Conservation (phyloP, 768 basidiomycete genomes). For the Exidia glandulosa region DNA sequence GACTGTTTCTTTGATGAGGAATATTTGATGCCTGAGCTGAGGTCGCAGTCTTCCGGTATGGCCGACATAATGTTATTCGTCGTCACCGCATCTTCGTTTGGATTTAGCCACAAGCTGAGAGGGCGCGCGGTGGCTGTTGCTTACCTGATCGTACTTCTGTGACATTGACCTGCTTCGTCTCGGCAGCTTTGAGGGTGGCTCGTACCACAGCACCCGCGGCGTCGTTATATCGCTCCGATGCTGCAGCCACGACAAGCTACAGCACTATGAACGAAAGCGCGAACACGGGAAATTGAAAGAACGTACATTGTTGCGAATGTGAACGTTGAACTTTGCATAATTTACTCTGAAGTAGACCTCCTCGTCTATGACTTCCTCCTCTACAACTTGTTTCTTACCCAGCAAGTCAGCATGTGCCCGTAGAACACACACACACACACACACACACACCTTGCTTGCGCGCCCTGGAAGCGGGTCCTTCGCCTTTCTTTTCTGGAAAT, state of each 20-base stretch:
- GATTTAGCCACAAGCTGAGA: background rate
- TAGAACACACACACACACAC: background rate
- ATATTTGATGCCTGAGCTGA: slow-evolving; percentile 53
- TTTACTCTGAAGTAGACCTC: slow-evolving; percentile 77
- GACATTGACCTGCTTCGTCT: slow-evolving; percentile 47
- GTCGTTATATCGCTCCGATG: slow-evolving; percentile 68
- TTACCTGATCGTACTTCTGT: slow-evolving; percentile 56
- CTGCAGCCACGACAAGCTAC: slow-evolving; percentile 71
- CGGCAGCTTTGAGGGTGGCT: slow-evolving; percentile 60
- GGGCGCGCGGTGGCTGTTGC: too few relatives aligned
- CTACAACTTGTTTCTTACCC: slow-evolving; percentile 33
- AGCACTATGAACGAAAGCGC: slow-evolving; percentile 9
- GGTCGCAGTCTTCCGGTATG: slow-evolving; percentile 47
- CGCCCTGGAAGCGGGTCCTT: slow-evolving; percentile 17
- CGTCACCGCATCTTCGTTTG: slow-evolving; percentile 47
- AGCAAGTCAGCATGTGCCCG: background rate
- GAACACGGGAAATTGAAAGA: background rate
- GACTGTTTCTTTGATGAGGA: slow-evolving; percentile 42
- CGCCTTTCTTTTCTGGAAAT: slow-evolving; percentile 15
- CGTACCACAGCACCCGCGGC: slow-evolving; percentile 61
- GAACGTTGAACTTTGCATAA: slow-evolving; percentile 75
- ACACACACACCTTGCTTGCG: slow-evolving; percentile 38
- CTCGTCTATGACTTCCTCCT: slow-evolving; percentile 59
- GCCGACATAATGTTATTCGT: slow-evolving; percentile 52
- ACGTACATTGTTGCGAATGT: slow-evolving; percentile 75